phyloP scores from a whole-genome alignment of 2,329 filamentous ascomycete genomes.

The Botryotinia convoluta region DNA sequence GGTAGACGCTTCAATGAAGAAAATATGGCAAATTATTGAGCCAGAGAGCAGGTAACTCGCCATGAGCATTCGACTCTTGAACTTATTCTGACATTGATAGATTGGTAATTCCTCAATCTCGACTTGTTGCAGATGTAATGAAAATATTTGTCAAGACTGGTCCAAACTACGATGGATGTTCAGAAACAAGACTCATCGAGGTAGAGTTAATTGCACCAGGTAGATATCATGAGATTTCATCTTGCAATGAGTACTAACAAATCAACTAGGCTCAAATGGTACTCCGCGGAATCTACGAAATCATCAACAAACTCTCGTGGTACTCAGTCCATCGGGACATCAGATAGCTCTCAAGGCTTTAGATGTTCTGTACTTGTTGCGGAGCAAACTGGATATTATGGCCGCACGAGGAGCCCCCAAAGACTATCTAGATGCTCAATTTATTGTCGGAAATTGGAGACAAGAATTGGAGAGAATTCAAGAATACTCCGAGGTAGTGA shows the following conservation, averaged over 20 bases:
- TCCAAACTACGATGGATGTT: slow-evolving; percentile 5
- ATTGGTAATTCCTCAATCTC: slow-evolving; percentile 13
- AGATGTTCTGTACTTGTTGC: slow-evolving; percentile 9
- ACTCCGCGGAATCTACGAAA: slow-evolving; percentile 11
- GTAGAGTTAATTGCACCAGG: slow-evolving; percentile 12
- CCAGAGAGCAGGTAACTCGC: neutral
- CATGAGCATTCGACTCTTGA: neutral
- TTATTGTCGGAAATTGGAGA: slow-evolving; percentile 3
- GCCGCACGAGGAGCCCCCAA: slow-evolving; percentile 14
- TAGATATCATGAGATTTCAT: neutral
- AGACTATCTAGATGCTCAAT: slow-evolving; percentile 7
- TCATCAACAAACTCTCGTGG: slow-evolving; percentile 12
- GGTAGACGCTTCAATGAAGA: slow-evolving; percentile 9
- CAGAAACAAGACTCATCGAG: slow-evolving; percentile 5
- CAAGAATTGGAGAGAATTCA: slow-evolving; percentile 4
- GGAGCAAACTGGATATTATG: slow-evolving; percentile 12
- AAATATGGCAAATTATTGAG: slow-evolving; percentile 15
- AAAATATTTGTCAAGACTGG: slow-evolving; percentile 16
- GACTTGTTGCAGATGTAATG: slow-evolving; percentile 5
- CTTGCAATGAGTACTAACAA: neutral
- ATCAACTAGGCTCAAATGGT: slow-evolving; percentile 3
- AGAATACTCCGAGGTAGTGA: neutral
- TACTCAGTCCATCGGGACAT: neutral
- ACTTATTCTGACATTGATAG: neutral
- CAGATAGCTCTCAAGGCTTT: neutral